Conservation (phyloP, 495 filamentous ascomycete genomes). For the Penicillium pancosmium region DNA sequence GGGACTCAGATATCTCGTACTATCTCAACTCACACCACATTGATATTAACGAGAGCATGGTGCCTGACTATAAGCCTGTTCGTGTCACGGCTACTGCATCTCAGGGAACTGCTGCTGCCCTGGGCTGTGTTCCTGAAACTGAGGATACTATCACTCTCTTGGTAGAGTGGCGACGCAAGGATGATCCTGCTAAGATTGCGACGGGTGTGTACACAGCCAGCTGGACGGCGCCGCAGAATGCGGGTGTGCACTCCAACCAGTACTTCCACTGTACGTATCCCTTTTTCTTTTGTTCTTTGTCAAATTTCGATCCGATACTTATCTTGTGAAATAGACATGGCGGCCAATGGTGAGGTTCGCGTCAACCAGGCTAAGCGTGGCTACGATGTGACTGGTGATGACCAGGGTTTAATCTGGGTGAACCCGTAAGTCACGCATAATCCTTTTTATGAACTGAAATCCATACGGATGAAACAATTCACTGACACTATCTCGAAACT, state of each 20-base stretch:
- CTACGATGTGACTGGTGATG: constrained; percentile 90
- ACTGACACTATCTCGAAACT: not conserved
- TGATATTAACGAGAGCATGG: constrained; percentile 90
- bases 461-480: not conserved
- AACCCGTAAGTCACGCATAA: constrained; percentile 59
- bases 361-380: constrained; percentile 93
- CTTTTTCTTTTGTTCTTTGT: not conserved
- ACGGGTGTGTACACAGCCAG: constrained; percentile 93
- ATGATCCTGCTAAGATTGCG: constrained; percentile 65
- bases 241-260: constrained; percentile 91
- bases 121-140: constrained; percentile 78
- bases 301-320: not conserved
- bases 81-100: constrained; percentile 78
- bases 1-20: constrained; percentile 90
- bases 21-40: constrained; percentile 95
- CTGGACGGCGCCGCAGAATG: constrained; percentile 91
- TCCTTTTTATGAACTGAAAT: not conserved
- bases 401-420: constrained; percentile 72
- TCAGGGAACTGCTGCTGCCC: constrained; percentile 66
- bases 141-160: constrained; percentile 93
- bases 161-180: constrained; percentile 81
- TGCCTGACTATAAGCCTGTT: constrained; percentile 74
- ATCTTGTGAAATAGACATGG: constrained; percentile 60
- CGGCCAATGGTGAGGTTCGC: constrained; percentile 77
- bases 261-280: constrained; percentile 77